These are phyloP conservation scores for Eucalyptus coolabah DNA, from an alignment of 345 rosid genomes.

Conservation along the genomic window DNA sequence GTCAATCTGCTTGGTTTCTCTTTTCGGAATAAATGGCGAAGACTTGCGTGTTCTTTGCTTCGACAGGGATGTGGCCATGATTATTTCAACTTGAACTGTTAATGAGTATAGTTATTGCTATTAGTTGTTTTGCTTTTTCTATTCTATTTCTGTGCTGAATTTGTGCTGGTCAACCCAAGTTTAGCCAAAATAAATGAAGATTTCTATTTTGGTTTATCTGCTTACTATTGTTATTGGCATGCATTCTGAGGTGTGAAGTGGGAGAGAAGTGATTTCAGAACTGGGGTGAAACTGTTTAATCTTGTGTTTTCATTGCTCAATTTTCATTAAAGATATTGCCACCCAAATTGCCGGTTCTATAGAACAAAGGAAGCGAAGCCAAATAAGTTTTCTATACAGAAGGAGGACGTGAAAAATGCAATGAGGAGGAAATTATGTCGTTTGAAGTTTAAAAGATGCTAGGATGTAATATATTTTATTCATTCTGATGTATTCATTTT, in stretches of 20 bases:
- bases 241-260: neutral
- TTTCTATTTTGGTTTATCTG: neutral
- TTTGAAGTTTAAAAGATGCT: neutral
- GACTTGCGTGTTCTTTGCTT: neutral
- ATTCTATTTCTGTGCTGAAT: neutral
- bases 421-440: neutral
- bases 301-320: neutral
- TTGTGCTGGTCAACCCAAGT: neutral
- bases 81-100: neutral
- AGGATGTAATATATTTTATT: neutral
- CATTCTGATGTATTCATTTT: neutral
- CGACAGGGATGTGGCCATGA: neutral
- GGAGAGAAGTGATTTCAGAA: neutral
- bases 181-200: neutral
- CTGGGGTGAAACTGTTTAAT: neutral
- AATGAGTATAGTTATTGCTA: neutral
- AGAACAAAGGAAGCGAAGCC: neutral
- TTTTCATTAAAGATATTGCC: neutral
- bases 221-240: neutral
- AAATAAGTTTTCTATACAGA: fast-evolving
- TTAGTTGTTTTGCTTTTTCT: neutral
- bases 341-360: neutral
- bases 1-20: neutral
- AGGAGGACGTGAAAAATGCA: neutral
- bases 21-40: neutral